Base-by-base conservation (phyloP, 2,329 filamentous ascomycete species). In the Massarina eburnea region DNA sequence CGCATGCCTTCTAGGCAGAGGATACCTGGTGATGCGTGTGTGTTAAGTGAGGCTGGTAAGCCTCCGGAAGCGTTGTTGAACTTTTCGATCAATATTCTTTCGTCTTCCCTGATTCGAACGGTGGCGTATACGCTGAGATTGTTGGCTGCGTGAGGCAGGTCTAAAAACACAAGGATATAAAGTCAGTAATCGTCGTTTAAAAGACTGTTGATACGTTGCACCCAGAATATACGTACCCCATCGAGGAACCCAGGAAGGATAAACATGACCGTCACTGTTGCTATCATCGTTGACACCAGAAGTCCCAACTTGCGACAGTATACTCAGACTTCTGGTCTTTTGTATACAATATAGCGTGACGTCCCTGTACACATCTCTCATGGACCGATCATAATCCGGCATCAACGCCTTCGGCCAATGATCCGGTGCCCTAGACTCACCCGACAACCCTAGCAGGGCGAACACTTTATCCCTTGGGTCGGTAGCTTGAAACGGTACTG, bases 381-480 rank as follows among this genome's bases (percentile, higher is more conserved):
- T 19, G 0, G 21, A 19, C 3, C 47, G 37, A 21, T 29, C 24
- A 40, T 47, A 50, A 26, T 47, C 37, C 17, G 40, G 48, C 9
- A 36, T 33, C 12, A 49, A 22, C n/a, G 33, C 21, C 8, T 24
- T 43, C 1, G 39, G 39, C 35, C 46, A 45, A 8, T 38, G n/a
- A 9, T 45, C 46, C n/a, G 39, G 46, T 5, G 29, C 15, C 15
- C 29, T 34, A 12, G 36, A 35, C 19, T 49, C 39, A 33, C 39
- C 34, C n/a, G 42, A 34, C 6, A 49, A 37, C 9, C 44, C 40
- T 8, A 50, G 18, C 12, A 50, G 21, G 6, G 43, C 39, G n/a
- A 46, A 46, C 3, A 50, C 27, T 29, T 47, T 44, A 36, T 50
- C 48, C 8, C 39, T 43, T 2, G 37, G 32, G 39, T 50, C 48